Evolutionary conservation across 2,329 filamentous ascomycete genomes (phyloP).

Genomic region (Pseudogymnoascus sp.): DNA sequence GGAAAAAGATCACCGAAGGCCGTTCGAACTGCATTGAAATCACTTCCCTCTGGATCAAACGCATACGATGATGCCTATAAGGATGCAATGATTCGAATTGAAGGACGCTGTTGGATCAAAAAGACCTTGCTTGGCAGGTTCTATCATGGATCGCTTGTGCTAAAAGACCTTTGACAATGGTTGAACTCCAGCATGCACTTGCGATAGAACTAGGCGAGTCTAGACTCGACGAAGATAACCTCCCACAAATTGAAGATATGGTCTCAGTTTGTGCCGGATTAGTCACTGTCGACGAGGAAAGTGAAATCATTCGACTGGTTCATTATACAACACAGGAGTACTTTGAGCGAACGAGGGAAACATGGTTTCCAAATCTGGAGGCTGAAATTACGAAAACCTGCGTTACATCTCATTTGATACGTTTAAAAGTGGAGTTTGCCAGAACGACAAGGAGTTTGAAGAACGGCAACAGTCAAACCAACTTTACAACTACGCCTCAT

Average conservation of each 20-base stretch:
- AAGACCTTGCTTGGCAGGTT: conserved; percentile 24
- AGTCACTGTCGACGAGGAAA: conserved; percentile 19
- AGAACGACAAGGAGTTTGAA: conserved; percentile 9
- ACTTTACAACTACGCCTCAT: conserved; percentile 18
- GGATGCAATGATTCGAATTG: conserved; percentile 27
- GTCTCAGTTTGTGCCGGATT: conserved; percentile 18
- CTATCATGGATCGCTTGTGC: conserved; percentile 19
- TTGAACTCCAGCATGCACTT: conserved; percentile 28
- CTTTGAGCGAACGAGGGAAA: conserved; percentile 24
- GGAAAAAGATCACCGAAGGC: conserved; percentile 22
- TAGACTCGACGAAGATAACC: conserved; percentile 18
- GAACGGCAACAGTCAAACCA: conserved; percentile 9
- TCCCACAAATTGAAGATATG: conserved; percentile 13
- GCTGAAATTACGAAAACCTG: conserved; percentile 15
- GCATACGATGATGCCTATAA: conserved; percentile 15
- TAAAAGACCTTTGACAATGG: conserved; percentile 19
- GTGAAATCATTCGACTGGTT: conserved; percentile 16
- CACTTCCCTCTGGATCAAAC: conserved; percentile 21
- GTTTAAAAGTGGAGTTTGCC: conserved; percentile 19
- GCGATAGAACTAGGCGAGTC: conserved; percentile 20
- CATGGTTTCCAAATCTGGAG: conserved; percentile 13
- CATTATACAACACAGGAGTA: conserved; percentile 33
- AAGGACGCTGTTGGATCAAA: conserved; percentile 18
- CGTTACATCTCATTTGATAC: conserved; percentile 22
- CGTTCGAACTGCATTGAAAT: conserved; percentile 23